Base-by-base conservation (phyloP, 768 basidiomycete genomes). In the Nidularia pulvinata region DNA sequence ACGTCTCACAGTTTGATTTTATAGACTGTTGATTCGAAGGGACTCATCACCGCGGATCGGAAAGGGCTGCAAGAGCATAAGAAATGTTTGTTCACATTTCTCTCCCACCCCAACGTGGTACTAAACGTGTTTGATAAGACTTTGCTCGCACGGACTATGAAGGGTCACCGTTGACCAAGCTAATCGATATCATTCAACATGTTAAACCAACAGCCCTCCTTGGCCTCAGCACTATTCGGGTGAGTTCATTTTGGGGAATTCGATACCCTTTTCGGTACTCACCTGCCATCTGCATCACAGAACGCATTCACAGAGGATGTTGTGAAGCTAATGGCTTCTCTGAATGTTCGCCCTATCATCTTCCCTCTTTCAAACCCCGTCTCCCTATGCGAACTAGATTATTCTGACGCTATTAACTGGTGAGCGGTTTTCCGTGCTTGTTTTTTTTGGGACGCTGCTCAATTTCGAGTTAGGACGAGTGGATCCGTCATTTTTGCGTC, bases 331-430 rank as follows among this genome's bases (percentile, higher is more conserved):
- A 89, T 92, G 88, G 78, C 81, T 14, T 69, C 75, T 6, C 68
- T 85, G 45, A 91, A 91, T 68, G 60, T 69, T 14, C 81, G 82
- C 2, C 90, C 90, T n/a, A 86, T 91, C 71, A 82, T 92, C 63
- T 91, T 93, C 73, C 89, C 90, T 34, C 79, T 92, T 1, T 89
- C 87, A 34, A 92, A 92, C 65, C 90, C 90, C 10, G 72, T 84
- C 25, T 74, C 78, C 33, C 72, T 85, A 34, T 75, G 77, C 55
- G 88, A 89, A 65, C 67, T 85, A 50, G 83, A 84, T 51, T 88
- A 81, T 59, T 61, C 67, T 7, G 78, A 89, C 48, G 87, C 88
- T 9, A 64, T 89, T 56, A 66, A 75, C 54, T 84, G 83, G 84
- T 82, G 50, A 47, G 74, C 51, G 19, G 19, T 13, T 39, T 32